Conservation (phyloP, 1,284 basidiomycete species). For the Rhodotorula mucilaginosa region DNA sequence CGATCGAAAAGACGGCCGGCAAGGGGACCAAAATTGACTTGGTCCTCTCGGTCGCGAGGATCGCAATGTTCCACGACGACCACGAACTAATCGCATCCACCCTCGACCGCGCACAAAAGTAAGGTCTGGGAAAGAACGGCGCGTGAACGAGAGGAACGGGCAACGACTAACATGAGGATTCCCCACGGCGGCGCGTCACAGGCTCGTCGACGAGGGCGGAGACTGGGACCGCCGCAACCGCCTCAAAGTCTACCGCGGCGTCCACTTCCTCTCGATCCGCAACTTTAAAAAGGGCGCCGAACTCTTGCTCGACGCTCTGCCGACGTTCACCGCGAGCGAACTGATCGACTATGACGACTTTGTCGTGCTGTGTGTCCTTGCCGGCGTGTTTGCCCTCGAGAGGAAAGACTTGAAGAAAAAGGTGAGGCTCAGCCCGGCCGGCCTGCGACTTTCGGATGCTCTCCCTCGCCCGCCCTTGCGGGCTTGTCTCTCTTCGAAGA, state of each 20-base stretch:
- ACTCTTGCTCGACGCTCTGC: slow-evolving; percentile 85
- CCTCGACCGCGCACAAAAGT: slow-evolving; percentile 80
- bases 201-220: slow-evolving; percentile 89
- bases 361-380: slow-evolving; percentile 79
- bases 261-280: slow-evolving; percentile 81
- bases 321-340: slow-evolving; percentile 91
- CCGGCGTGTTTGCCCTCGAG: slow-evolving; percentile 71
- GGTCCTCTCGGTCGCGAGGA: slow-evolving; percentile 78
- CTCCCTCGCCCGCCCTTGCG: too few species aligned
- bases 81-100: slow-evolving; percentile 69
- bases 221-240: slow-evolving; percentile 98
- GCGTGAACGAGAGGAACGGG: too few species aligned
- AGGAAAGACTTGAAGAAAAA: slow-evolving; percentile 90
- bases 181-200: slow-evolving; percentile 46
- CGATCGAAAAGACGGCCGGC: slow-evolving; percentile 88
- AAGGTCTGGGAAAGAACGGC: not conserved
- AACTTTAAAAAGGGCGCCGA: slow-evolving; percentile 59
- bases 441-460: too few species aligned
- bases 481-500: not conserved
- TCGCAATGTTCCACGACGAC: slow-evolving; percentile 89
- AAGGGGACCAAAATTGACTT: slow-evolving; percentile 92
- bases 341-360: slow-evolving; percentile 88
- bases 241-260: slow-evolving; percentile 89
- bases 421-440: slow-evolving; percentile 52
- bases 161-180: too few species aligned